Conservation (phyloP, 176 grass and related monocot genomes). For the Eragrostis curvula region DNA sequence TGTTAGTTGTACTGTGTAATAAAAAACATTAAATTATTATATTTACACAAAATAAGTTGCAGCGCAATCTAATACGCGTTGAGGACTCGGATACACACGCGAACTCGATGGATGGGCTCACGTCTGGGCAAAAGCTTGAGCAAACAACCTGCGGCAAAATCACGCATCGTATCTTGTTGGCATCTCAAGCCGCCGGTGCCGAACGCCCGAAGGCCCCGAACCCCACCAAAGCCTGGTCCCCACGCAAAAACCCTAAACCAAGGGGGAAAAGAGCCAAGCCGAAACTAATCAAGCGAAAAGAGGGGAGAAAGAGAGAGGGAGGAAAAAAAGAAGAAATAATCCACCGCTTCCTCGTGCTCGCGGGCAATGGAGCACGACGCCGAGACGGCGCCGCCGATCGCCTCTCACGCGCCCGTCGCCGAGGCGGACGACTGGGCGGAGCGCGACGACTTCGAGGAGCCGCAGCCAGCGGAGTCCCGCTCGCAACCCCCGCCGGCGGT, state of each 20-base stretch:
- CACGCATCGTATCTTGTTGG: too few relatives aligned
- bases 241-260: slow-evolving; percentile 24
- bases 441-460: slow-evolving; percentile 32
- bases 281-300: neutral
- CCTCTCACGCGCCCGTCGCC: neutral
- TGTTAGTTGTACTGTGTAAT: too few relatives aligned
- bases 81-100: too few relatives aligned
- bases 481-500: neutral
- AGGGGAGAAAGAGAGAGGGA: neutral
- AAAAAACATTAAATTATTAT: too few relatives aligned
- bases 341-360: neutral
- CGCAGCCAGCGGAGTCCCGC: neutral
- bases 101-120: too few relatives aligned
- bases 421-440: slow-evolving; percentile 33
- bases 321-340: neutral
- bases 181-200: neutral
- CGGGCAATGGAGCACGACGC: slow-evolving; percentile 28
- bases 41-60: too few relatives aligned
- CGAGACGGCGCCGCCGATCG: slow-evolving; percentile 28
- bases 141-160: too few relatives aligned
- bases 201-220: too few relatives aligned
- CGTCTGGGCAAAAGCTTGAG: too few relatives aligned
- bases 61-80: too few relatives aligned
- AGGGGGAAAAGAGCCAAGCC: too few relatives aligned
- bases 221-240: too few relatives aligned